phyloP scores from a whole-genome alignment of 1,139 yeast genomes.

The Saccharomyces hybrid region DNA sequence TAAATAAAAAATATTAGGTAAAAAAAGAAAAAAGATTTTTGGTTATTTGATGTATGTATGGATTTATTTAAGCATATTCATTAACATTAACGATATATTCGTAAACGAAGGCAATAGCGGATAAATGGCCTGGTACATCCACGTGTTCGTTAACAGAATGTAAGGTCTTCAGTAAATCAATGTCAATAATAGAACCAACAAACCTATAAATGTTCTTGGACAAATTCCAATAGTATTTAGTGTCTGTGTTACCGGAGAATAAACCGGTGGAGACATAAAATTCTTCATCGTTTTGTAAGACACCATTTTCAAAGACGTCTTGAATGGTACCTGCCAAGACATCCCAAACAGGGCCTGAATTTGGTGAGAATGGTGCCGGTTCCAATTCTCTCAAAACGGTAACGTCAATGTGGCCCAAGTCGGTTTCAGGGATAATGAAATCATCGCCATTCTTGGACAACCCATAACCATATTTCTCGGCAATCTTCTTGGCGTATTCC shows the following conservation, averaged over 20 bases:
- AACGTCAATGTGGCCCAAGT: conserved; percentile 36
- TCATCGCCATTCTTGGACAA: conserved; percentile 28
- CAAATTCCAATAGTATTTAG: conserved; percentile 67
- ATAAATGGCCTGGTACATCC: conserved; percentile 45
- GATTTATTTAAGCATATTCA: conserved; percentile 12
- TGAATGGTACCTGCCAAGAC: conserved; percentile 47
- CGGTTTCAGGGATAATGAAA: conserved; percentile 17
- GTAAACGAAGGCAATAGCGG: conserved; percentile 52
- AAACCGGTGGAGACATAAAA: conserved; percentile 53
- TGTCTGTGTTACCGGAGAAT: conserved; percentile 80
- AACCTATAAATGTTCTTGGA: conserved; percentile 64
- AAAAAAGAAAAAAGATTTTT: conserved; percentile 1
- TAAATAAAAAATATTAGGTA: not conserved
- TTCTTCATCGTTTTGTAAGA: conserved; percentile 32
- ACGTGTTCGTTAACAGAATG: conserved; percentile 60
- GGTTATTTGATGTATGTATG: not conserved
- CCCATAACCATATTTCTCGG: conserved; percentile 43
- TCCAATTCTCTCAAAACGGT: conserved; percentile 36
- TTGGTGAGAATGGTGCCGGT: conserved; percentile 50
- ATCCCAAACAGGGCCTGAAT: conserved; percentile 42
- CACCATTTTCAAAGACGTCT: conserved; percentile 39
- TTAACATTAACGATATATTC: conserved; percentile 40
- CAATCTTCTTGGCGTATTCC: conserved; percentile 37
- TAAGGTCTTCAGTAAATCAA: conserved; percentile 20
- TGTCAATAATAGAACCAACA: conserved; percentile 20